These are phyloP conservation scores for Grifola frondosa DNA, from an alignment of 1,284 basidiomycete species.

Conservation along the genomic window DNA sequence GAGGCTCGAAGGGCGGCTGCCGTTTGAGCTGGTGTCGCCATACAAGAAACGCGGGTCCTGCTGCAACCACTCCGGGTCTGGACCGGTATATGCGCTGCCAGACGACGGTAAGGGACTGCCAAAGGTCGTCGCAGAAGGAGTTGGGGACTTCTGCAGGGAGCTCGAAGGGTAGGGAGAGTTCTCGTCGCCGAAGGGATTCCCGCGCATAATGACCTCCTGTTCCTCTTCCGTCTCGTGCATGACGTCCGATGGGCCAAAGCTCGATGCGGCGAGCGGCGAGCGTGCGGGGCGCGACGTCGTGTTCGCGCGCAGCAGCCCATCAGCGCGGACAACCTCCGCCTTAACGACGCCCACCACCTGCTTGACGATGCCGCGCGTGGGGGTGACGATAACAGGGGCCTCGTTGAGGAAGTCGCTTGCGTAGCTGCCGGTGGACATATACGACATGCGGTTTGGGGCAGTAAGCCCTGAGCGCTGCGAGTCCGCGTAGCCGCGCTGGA, in stretches of 20 bases:
- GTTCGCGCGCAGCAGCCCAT: slow-evolving; percentile 28
- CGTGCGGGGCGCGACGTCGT: slow-evolving; percentile 39
- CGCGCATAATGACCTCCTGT: slow-evolving; percentile 32
- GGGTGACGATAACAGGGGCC: slow-evolving; percentile 77
- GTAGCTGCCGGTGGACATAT: slow-evolving; percentile 70
- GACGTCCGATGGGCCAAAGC: slow-evolving; percentile 71
- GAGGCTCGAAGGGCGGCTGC: slow-evolving; percentile 54
- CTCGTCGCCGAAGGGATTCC: slow-evolving; percentile 67
- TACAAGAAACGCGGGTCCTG: slow-evolving; percentile 16
- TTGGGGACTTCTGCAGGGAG: slow-evolving; percentile 29
- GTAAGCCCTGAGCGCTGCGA: slow-evolving; percentile 55
- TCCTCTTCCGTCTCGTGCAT: slow-evolving; percentile 52
- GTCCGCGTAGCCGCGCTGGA: slow-evolving; percentile 42
- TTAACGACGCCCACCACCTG: slow-evolving; percentile 75
- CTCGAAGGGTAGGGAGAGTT: slow-evolving; percentile 41
- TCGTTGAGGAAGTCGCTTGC: slow-evolving; percentile 77
- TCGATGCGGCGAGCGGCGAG: slow-evolving; percentile 68
- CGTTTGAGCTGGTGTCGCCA: slow-evolving; percentile 4
- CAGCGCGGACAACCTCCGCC: slow-evolving; percentile 71
- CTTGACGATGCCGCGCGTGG: slow-evolving; percentile 59
- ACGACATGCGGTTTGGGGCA: slow-evolving; percentile 62
- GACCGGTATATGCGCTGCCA: slow-evolving; percentile 34
- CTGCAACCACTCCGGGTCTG: slow-evolving; percentile 28
- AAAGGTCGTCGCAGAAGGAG: slow-evolving; percentile 46
- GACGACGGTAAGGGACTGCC: slow-evolving; percentile 28